These are phyloP conservation scores for Acacia concinna DNA, from an alignment of 331 rosid genomes.

Conservation along the genomic window DNA sequence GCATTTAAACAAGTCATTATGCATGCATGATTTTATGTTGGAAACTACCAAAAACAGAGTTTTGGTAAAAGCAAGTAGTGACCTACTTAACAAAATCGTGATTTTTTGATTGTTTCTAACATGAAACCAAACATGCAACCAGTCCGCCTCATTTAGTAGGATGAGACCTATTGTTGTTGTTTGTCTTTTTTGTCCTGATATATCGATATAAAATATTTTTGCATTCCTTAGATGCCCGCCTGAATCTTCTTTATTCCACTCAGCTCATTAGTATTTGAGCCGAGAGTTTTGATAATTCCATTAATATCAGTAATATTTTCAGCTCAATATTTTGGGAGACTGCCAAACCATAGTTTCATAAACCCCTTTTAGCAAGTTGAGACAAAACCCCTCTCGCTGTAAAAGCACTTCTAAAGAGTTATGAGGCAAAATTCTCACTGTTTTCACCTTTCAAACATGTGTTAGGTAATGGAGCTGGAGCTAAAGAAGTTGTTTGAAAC, in stretches of 20 bases:
- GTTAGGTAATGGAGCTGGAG: slow-evolving; percentile 85
- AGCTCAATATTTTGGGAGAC: no score
- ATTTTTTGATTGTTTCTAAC: neutral
- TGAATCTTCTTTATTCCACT: neutral
- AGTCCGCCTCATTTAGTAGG: neutral
- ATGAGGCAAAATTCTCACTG: neutral
- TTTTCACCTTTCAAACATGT: slow-evolving; percentile 10
- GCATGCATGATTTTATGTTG: neutral
- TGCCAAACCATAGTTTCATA: no score
- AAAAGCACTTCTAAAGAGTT: no score
- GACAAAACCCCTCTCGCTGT: no score
- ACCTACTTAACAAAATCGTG: neutral
- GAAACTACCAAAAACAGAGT: neutral
- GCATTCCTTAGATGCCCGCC: neutral
- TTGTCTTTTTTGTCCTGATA: neutral
- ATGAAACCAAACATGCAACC: neutral
- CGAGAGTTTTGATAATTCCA: neutral
- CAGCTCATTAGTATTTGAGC: neutral
- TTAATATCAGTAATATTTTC: slow-evolving; percentile 9
- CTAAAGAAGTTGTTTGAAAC: slow-evolving; percentile 71
- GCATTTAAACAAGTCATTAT: neutral
- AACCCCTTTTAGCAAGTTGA: no score
- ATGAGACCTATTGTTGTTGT: neutral
- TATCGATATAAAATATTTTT: neutral
- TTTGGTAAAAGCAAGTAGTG: neutral